Evolutionary conservation across 352 stramenopile genomes (phyloP).

Genomic region (Phytophthora pistaciae): DNA sequence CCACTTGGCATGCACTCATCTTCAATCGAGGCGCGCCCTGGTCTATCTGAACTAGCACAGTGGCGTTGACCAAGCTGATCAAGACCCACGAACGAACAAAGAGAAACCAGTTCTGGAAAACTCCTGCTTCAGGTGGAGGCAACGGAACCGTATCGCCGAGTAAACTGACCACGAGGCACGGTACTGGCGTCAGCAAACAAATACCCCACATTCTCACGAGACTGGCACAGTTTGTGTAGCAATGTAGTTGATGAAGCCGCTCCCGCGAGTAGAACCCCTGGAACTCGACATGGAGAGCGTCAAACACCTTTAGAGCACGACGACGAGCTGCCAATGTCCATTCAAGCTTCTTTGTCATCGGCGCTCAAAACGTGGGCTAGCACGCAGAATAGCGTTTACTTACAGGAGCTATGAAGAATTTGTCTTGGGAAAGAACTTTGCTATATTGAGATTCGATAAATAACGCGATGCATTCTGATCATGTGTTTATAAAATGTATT

Average conservation of each 20-base stretch:
- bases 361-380: no score
- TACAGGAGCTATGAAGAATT: no score
- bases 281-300: not conserved
- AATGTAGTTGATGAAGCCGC: not conserved
- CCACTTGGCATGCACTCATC: not conserved
- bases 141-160: conserved; percentile 17
- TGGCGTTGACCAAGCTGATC: conserved; percentile 10
- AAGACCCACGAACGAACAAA: conserved; percentile 14
- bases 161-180: conserved; percentile 10
- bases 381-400: no score
- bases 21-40: conserved; percentile 18
- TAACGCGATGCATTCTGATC: no score
- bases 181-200: conserved; percentile 19
- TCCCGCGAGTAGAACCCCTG: not conserved
- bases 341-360: not conserved
- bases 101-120: conserved; percentile 12
- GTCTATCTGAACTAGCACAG: conserved; percentile 9
- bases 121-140: conserved; percentile 5
- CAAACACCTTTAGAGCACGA: not conserved
- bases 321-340: not conserved
- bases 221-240: not conserved
- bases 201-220: not conserved
- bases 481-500: no score
- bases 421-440: no score
- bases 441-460: no score